phyloP scores from a whole-genome alignment of 2,329 filamentous ascomycete genomes.

The Dothiorella sarmentorum region DNA sequence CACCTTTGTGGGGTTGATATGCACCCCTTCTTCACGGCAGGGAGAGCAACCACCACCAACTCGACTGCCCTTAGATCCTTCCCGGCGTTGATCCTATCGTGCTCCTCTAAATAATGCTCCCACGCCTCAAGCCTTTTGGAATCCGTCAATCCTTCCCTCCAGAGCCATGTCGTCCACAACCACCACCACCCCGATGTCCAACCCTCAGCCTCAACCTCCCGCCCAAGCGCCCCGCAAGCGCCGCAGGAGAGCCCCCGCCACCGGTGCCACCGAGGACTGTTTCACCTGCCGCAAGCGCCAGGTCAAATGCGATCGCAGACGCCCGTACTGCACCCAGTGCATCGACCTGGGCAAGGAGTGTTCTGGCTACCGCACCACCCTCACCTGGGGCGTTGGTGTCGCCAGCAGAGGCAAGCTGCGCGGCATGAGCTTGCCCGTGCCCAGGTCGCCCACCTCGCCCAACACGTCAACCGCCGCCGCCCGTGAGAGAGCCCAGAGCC shows the following conservation, averaged over 20 bases:
- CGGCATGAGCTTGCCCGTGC: slow-evolving; percentile 71
- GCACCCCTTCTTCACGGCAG: slow-evolving; percentile 17
- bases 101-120: slow-evolving; percentile 13
- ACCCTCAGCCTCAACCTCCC: neutral
- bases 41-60: slow-evolving; percentile 1
- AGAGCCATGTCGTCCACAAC: slow-evolving; percentile 11
- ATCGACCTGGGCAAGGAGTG: slow-evolving; percentile 89
- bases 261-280: slow-evolving; percentile 90
- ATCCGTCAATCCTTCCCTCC: slow-evolving; percentile 3
- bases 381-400: slow-evolving; percentile 95
- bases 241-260: slow-evolving; percentile 81
- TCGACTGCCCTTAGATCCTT: slow-evolving; percentile 13
- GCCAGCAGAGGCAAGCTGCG: slow-evolving; percentile 93
- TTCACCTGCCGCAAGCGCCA: slow-evolving; percentile 85
- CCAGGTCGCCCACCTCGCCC: slow-evolving; percentile 39
- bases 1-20: slow-evolving; percentile 13
- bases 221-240: slow-evolving; percentile 53
- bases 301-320: slow-evolving; percentile 81
- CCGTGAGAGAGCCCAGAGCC: slow-evolving; percentile 8
- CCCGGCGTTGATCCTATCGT: slow-evolving; percentile 12
- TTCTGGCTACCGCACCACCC: slow-evolving; percentile 91
- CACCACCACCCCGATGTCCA: neutral
- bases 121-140: too few relatives aligned
- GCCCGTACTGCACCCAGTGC: slow-evolving; percentile 94
- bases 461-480: slow-evolving; percentile 26